A percentile compares a stretch with the other conserved stretches of the same genome.
Conservation (phyloP, 148 eudicot species). For the Vaccinium myrtillus region DNA sequence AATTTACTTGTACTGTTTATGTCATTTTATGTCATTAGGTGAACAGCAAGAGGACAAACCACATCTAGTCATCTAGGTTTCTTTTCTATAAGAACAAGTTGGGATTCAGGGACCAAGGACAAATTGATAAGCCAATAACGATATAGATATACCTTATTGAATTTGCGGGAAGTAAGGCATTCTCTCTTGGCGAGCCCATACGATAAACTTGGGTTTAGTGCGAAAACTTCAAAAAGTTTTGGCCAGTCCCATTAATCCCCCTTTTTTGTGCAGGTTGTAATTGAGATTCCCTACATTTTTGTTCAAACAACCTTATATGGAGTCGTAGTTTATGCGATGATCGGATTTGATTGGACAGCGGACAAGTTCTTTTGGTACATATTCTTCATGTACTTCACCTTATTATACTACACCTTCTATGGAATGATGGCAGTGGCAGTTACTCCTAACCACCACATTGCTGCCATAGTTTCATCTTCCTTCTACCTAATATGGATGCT, state of each 20-base stretch:
- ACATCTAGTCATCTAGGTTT: neutral
- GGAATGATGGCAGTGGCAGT: slow-evolving; percentile 61
- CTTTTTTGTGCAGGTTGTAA: slow-evolving; percentile 33
- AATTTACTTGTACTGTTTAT: neutral
- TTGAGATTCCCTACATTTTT: slow-evolving; percentile 45
- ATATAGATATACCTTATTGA: neutral
- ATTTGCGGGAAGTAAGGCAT: neutral
- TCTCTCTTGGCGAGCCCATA: neutral
- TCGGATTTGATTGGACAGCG: slow-evolving; percentile 46
- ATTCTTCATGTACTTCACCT: slow-evolving; percentile 47
- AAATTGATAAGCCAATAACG: neutral
- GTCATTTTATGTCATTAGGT: neutral
- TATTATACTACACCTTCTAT: slow-evolving; percentile 48
- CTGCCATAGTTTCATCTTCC: slow-evolving; percentile 38
- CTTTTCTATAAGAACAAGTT: neutral
- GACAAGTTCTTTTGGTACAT: slow-evolving; percentile 48
- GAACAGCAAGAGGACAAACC: neutral
- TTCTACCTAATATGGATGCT: slow-evolving; percentile 47
- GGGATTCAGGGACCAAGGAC: neutral
- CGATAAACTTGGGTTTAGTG: neutral
- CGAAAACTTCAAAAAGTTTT: neutral
- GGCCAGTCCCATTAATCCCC: neutral
- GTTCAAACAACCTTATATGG: slow-evolving; percentile 40
- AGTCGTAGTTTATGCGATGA: slow-evolving; percentile 42
- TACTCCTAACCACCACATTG: slow-evolving; percentile 46